Evolutionary conservation across 345 rosid species (phyloP).

Genomic region (Trapa bicornis): DNA sequence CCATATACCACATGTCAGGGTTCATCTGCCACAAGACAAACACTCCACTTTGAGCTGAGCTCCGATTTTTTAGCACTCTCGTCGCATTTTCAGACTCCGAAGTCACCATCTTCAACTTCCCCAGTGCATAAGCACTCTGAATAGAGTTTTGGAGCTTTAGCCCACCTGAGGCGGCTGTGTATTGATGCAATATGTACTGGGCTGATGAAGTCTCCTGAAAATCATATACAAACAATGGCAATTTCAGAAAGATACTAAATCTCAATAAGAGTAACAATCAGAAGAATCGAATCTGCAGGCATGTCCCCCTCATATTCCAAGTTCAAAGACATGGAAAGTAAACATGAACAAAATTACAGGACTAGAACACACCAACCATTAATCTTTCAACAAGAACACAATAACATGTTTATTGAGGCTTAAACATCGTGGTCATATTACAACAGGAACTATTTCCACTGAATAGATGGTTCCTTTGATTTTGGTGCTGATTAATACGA

Average conservation of each 20-base stretch:
- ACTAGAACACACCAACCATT: no score
- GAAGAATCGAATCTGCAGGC: not conserved
- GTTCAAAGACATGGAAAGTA: no score
- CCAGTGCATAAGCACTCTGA: constrained; percentile 31
- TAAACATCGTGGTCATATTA: not conserved
- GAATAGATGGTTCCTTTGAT: not conserved
- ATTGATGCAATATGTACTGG: constrained; percentile 40
- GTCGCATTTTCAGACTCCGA: constrained; percentile 26
- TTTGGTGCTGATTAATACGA: not conserved
- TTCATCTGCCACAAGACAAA: constrained; percentile 40
- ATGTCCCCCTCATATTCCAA: no score
- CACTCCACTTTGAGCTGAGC: constrained; percentile 25
- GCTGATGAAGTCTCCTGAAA: constrained; percentile 38
- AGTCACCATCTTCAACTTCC: constrained; percentile 33
- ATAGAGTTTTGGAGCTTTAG: constrained; percentile 27
- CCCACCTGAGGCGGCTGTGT: constrained; percentile 38
- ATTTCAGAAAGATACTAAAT: not conserved
- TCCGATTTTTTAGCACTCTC: constrained; percentile 17
- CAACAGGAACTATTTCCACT: not conserved
- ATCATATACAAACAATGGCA: not conserved
- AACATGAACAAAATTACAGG: no score
- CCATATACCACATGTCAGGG: constrained; percentile 39
- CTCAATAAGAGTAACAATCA: not conserved
- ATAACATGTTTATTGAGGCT: not conserved
- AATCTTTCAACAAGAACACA: not conserved